Percentiles rank a stretch among this genome's conserved stretches.
These are phyloP conservation scores for Plantago elongata DNA, from an alignment of 257 asterid genomes.

Conservation along the genomic window DNA sequence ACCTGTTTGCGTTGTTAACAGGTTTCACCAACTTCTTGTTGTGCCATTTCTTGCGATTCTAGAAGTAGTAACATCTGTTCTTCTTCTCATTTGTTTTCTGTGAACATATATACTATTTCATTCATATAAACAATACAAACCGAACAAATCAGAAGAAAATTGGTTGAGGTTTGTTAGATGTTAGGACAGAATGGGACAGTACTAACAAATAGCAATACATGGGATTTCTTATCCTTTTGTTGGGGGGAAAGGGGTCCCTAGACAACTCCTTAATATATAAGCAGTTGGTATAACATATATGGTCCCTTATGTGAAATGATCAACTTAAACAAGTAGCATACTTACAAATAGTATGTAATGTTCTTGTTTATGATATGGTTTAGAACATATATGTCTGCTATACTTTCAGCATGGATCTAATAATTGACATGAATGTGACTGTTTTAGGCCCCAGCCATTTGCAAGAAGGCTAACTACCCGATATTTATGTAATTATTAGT, in stretches of 20 bases:
- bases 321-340: conserved; percentile 1
- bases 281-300: conserved; percentile 35
- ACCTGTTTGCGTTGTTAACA: background rate
- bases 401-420: conserved; percentile 8
- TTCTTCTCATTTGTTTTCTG: conserved; percentile 13
- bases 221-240: conserved; percentile 15
- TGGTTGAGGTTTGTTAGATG: conserved; percentile 21
- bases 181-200: conserved; percentile 28
- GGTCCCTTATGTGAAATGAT: conserved; percentile 31
- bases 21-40: background rate
- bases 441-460: conserved; percentile 15
- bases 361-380: conserved; percentile 19
- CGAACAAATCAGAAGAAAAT: conserved; percentile 30
- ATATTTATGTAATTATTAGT: background rate
- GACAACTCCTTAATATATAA: conserved; percentile 33
- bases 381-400: conserved; percentile 24
- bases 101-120: background rate
- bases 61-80: background rate
- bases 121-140: conserved; percentile 33
- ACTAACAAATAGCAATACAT: conserved; percentile 5
- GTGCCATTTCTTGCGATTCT: background rate
- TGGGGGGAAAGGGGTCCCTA: conserved; percentile 26
- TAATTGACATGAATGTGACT: conserved; percentile 8
- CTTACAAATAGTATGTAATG: conserved; percentile 12
- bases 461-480: conserved; percentile 17